These are phyloP conservation scores for Claviceps capensis DNA, from an alignment of 2,329 filamentous ascomycete species.

Conservation along the genomic window DNA sequence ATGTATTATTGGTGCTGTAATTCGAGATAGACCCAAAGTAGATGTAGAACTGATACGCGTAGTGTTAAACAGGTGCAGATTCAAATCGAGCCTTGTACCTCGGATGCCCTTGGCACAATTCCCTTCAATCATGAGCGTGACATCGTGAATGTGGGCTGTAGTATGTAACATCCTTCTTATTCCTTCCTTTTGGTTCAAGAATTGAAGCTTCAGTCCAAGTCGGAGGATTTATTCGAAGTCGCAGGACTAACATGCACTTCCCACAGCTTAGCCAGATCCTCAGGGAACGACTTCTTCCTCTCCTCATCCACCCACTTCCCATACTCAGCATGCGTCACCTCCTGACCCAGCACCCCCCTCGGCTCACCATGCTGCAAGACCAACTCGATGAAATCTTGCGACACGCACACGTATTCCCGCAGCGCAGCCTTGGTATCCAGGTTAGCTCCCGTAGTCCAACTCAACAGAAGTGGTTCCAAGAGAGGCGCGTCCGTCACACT, in stretches of 20 bases:
- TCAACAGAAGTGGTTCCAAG: constrained; percentile 45
- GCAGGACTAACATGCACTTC: constrained; percentile 27
- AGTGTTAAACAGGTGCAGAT: too few relatives aligned
- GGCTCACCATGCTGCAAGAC: constrained; percentile 23
- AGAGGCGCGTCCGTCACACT: constrained; percentile 54
- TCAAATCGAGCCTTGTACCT: too few relatives aligned
- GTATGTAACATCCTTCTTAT: too few relatives aligned
- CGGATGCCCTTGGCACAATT: too few relatives aligned
- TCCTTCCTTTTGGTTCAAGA: too few relatives aligned
- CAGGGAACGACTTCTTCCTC: constrained; percentile 17
- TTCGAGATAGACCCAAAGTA: background rate
- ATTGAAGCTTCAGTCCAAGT: background rate
- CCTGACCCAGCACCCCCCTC: constrained; percentile 34
- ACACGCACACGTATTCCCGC: constrained; percentile 44
- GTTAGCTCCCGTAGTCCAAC: constrained; percentile 46
- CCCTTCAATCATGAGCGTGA: too few relatives aligned
- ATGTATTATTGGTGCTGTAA: constrained; percentile 1
- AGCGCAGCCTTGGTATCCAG: constrained; percentile 44
- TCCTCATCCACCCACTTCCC: constrained; percentile 25
- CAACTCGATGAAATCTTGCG: constrained; percentile 42
- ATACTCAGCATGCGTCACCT: constrained; percentile 29
- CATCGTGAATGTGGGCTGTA: too few relatives aligned
- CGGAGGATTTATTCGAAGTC: background rate
- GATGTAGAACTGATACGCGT: background rate
- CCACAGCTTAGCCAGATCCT: constrained; percentile 24